Base-by-base conservation (phyloP, 805 yeast genomes). In the Wickerhamomyces subpelliculosus region DNA sequence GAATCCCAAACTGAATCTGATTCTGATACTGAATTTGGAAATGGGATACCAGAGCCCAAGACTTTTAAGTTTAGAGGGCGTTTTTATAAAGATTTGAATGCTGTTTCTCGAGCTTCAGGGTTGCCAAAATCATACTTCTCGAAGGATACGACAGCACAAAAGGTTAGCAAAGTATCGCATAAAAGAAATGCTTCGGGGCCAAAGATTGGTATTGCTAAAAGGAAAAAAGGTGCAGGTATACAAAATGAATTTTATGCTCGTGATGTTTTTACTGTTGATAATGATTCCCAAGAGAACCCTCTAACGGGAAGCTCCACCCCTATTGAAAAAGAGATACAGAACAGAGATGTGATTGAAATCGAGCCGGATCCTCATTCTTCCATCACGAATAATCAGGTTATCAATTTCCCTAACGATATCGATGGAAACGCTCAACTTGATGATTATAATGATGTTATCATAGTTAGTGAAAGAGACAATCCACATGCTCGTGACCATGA, bases 91-190 rank as follows among this genome's bases (percentile, higher is more conserved):
- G 43, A 38, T 28, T 13, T 52, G 4, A 43, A 51, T 4, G 47
- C 44, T 17, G 33, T 52, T 12, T 38, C 54, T 1, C 36, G 47
- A 12, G 47, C 41, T 0, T 46, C 57, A n/a, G 39, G 42, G 7
- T 41, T 52, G 8, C 57, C 57, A 3, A 49, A 38, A 28, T 48
- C 54, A 2, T 51, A 40, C 34, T 51, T 49, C 32, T 43, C 48
- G 8, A 31, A 35, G 43, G 34, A 16, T 26, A 29, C 10, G 19
- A 36, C 17, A 12, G 5, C 27, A n/a, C 34, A 10, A 4, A 27
- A 10, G 4, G 32, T 12, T n/a, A 5, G 11, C 21, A 16, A 6
- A 39, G 39, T 24, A 42, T 18, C 7, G 14, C 4, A n/a, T 8
- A 28, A 10, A 24, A 18, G 27, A 10, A 17, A 32, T 2, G 27